phyloP scores from a whole-genome alignment of 306 rosid species.

The Dalbergia cochinchinensis region DNA sequence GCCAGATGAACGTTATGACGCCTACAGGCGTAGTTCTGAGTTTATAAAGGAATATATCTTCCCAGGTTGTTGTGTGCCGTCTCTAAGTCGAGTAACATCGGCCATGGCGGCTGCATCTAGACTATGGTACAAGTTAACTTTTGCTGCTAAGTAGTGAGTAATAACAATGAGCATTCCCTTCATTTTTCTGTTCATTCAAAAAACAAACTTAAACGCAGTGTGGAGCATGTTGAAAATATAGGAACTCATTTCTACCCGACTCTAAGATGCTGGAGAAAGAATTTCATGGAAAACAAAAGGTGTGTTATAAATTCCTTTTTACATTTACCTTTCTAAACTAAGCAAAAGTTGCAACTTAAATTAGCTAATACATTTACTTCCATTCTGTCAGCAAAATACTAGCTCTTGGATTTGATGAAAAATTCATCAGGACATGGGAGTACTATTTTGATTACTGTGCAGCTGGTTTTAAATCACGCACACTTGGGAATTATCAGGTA shows the following conservation, averaged over 20 bases:
- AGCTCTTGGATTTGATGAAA: constrained; percentile 74
- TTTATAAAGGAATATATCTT: constrained; percentile 90
- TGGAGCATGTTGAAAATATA: constrained; percentile 78
- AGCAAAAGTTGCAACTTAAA: neutral
- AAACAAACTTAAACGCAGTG: constrained; percentile 51
- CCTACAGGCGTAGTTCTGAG: constrained; percentile 77
- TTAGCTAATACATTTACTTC: neutral
- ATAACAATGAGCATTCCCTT: constrained; percentile 1
- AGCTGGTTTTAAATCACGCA: constrained; percentile 80
- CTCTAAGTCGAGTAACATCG: constrained; percentile 77
- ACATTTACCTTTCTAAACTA: neutral
- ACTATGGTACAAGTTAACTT: constrained; percentile 62
- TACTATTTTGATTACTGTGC: constrained; percentile 87
- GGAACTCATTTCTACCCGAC: constrained; percentile 92
- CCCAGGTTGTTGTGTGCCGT: constrained; percentile 87
- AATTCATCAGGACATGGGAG: constrained; percentile 90
- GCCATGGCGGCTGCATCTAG: constrained; percentile 72
- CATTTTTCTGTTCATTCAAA: neutral
- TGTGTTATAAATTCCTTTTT: constrained; percentile 29
- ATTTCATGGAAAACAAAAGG: constrained; percentile 74
- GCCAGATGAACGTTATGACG: constrained; percentile 79
- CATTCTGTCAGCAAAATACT: constrained; percentile 60
- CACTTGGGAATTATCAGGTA: constrained; percentile 90
- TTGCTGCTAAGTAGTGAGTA: neutral
- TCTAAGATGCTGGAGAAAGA: constrained; percentile 82